Evolutionary conservation across 2,329 filamentous ascomycete genomes (phyloP), one percentile per base, ranked within the genome.

Genomic region (Corinectria fuckeliana): DNA sequence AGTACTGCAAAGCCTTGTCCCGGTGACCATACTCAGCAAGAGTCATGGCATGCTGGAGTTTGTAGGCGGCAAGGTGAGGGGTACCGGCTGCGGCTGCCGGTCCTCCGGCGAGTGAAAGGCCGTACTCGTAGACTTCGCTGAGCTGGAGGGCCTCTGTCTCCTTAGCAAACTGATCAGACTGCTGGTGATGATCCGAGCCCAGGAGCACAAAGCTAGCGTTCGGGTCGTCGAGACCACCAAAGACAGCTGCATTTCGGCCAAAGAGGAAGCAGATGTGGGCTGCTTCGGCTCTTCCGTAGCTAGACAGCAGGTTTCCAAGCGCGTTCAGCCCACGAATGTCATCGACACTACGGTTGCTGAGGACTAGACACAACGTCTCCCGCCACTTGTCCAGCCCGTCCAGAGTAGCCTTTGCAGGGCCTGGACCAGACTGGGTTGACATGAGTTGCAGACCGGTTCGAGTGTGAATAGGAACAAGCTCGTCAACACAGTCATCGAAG

Each of bases 91-190:
- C 76, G 9, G 82, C 76, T 20, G 82, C 82, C 6, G 62, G 59
- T 25, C 81, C 80, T 20, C 84, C 84, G 2, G 89, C 82, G 13
- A 98, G 83, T 9, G 91, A 91, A 10, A 92, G 81, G 0, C 91
- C 93, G 74, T 92, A 98, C 74, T 99, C 95, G 70, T 96, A 98
- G 0, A 97, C 88, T 75, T 99, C 95, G 39, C 92, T 98, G n/a
- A 99, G 84, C 50, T 97, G 81, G n/a, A 97, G 86, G 4, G 92
- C 86, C 72, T 98, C 93, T 6, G 91, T 84, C 69, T 98, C 93
- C 64, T 89, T 87, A 52, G 88, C 88, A 62, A 93, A 89, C 50
- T 91, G 88, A 50, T 89, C 85, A 6, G 87, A 84, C 60, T 90
- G 85, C 47, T 85, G 85, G 59, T 85, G 83, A 75, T 96, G 92